Evolutionary conservation across 83 land plant species (phyloP).

Genomic region (Diphasiastrum complanatum): DNA sequence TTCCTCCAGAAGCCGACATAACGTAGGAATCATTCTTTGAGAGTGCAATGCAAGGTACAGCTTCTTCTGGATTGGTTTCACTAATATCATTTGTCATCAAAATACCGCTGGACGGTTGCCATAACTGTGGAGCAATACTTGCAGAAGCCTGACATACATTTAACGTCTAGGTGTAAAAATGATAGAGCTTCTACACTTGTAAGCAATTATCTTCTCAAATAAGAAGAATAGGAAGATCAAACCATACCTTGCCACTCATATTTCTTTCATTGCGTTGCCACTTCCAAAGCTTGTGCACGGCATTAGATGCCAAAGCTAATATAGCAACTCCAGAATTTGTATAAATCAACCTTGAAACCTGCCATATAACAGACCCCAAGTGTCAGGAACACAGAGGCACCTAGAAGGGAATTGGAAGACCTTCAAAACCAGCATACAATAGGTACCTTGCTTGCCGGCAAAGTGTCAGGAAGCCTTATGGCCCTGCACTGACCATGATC

Average conservation of each 20-base stretch:
- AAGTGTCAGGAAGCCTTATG: slow-evolving; percentile 58
- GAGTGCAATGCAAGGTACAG: slow-evolving; percentile 73
- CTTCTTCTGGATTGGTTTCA: slow-evolving; percentile 64
- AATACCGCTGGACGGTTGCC: slow-evolving; percentile 81
- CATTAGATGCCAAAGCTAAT: slow-evolving; percentile 68
- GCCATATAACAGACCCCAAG: slow-evolving; percentile 5
- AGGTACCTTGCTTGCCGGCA: slow-evolving; percentile 57
- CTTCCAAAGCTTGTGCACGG: slow-evolving; percentile 86
- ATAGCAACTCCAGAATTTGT: slow-evolving; percentile 72
- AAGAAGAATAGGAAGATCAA: background rate
- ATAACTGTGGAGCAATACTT: slow-evolving; percentile 56
- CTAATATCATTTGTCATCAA: slow-evolving; percentile 74
- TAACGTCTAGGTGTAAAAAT: background rate
- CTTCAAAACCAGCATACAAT: background rate
- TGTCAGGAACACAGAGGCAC: background rate
- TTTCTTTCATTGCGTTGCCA: slow-evolving; percentile 78
- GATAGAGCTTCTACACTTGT: background rate
- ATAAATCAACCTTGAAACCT: slow-evolving; percentile 72
- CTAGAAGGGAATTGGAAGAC: background rate
- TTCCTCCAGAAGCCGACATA: slow-evolving; percentile 98
- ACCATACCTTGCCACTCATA: slow-evolving; percentile 55
- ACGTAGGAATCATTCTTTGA: slow-evolving; percentile 97
- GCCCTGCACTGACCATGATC: slow-evolving; percentile 61
- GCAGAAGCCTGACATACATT: slow-evolving; percentile 58
- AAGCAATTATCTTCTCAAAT: background rate